Base-by-base conservation (phyloP, 2,329 filamentous ascomycete genomes). In the Metarhizium humberi region DNA sequence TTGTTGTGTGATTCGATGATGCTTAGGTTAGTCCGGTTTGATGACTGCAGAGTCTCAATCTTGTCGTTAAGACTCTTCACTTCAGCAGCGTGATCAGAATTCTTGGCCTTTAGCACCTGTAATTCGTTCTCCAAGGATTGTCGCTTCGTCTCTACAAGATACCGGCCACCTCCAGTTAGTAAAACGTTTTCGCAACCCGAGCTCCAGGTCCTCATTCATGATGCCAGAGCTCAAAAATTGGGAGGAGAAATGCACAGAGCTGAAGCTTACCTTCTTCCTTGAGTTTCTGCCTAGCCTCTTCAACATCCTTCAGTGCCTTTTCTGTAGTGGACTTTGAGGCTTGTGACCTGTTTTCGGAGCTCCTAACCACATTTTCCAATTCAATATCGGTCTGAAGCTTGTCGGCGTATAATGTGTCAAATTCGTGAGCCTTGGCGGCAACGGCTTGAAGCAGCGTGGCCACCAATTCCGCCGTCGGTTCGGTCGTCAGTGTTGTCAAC, bases 321-420 rank as follows among this genome's bases (percentile, higher is more conserved):
- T 95, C 90, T 48, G 90, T 81, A 1, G 87, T 88, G 6, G 81
- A 78, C 72, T 94, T 95, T 68, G 94, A 84, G 8, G 85, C 82
- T 66, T 92, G 90, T 61, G 86, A 85, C 71, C 91, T 88, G 29
- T 87, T 84, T 67, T 97, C 92, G 57, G 87, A 86, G 61, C 82
- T 88, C 63, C 91, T 86, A 50, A 96, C 86, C 18, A 87, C 87
- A 70, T 90, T 94, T 70, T 99, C 94, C 7, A 97, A 81, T 75
- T 97, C 92, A 48, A 99, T 94, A 64, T 96, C 90, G 49, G 89
- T 77, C 62, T 90, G 86, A 48, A 96, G 79, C 73, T 96, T 97
- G 61, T 95, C 89, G 10, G 92, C 86, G 63, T 87, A 90, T 45
- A 96, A 74, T 43, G 85, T 81, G 67, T 96, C 90, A 64, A 83